Evolutionary conservation across 2,329 filamentous ascomycete genomes (phyloP).

Genomic region (Xylariaceae sp.): DNA sequence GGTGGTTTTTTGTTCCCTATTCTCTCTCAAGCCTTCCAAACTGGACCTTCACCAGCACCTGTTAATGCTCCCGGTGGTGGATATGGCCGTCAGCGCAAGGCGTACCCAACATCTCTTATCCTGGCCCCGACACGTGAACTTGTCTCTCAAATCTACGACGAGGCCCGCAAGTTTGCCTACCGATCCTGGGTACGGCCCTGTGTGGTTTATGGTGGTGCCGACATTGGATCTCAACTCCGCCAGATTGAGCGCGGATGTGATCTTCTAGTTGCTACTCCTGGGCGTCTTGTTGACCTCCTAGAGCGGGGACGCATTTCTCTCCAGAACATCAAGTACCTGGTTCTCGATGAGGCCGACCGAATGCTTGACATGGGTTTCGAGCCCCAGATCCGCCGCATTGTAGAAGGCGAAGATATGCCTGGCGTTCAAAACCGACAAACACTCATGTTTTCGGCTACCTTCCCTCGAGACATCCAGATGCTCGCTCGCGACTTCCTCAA

Average conservation of each 20-base stretch:
- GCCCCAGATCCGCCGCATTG: constrained; percentile 97
- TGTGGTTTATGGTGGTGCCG: constrained; percentile 98
- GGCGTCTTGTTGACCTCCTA: constrained; percentile 95
- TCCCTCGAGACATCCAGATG: constrained; percentile 99
- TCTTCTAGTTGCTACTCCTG: constrained; percentile 93
- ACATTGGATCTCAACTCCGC: constrained; percentile 96
- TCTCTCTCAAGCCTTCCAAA: constrained; percentile 93
- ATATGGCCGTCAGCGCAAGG: constrained; percentile 94
- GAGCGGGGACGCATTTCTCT: constrained; percentile 98
- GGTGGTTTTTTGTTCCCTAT: constrained; percentile 99
- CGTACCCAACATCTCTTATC: constrained; percentile 93
- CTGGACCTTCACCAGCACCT: constrained; percentile 75
- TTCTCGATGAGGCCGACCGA: constrained; percentile 98
- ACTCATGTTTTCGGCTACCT: constrained; percentile 99
- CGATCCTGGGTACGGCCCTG: constrained; percentile 98
- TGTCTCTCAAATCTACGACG: constrained; percentile 97
- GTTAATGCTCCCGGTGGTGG: constrained; percentile 65
- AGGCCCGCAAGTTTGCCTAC: constrained; percentile 97
- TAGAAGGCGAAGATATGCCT: constrained; percentile 98
- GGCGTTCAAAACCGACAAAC: constrained; percentile 82
- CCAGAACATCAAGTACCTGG: constrained; percentile 97
- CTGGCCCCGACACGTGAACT: constrained; percentile 96
- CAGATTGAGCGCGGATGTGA: constrained; percentile 98
- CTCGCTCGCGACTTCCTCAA: constrained; percentile 97
- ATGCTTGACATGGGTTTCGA: constrained; percentile 99